Percentiles rank a stretch among this genome's conserved stretches.
phyloP scores from a whole-genome alignment of 768 basidiomycete species.

The Tremella mesenterica region DNA sequence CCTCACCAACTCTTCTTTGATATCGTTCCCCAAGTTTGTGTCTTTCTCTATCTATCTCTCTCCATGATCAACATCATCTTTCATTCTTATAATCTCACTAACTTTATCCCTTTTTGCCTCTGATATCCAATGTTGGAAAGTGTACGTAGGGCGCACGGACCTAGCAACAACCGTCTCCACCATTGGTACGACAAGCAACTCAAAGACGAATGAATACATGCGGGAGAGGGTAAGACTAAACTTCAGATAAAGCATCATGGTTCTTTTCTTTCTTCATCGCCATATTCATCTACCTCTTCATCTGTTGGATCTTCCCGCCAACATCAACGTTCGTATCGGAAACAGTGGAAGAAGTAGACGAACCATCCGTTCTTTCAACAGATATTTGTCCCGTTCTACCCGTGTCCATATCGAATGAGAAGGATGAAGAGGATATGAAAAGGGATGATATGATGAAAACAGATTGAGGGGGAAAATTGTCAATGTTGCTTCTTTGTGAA shows the following conservation, averaged over 20 bases:
- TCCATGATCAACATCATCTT: neutral
- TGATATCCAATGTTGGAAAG: too few relatives aligned
- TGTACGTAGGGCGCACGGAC: too few relatives aligned
- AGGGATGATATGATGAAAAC: too few relatives aligned
- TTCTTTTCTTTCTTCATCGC: slow-evolving; percentile 44
- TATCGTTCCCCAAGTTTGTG: neutral
- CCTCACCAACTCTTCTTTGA: neutral
- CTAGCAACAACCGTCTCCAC: too few relatives aligned
- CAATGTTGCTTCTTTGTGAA: too few relatives aligned
- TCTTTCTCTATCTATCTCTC: too few relatives aligned
- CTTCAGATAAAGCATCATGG: slow-evolving; percentile 23
- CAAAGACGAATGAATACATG: too few relatives aligned
- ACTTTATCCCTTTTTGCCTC: too few relatives aligned
- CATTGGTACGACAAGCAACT: too few relatives aligned
- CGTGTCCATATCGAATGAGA: too few relatives aligned
- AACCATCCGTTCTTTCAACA: slow-evolving; percentile 4
- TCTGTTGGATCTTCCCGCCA: slow-evolving; percentile 47
- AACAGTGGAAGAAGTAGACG: slow-evolving; percentile 31
- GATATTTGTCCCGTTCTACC: too few relatives aligned
- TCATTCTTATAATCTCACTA: neutral
- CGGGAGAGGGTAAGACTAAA: neutral
- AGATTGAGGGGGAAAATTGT: too few relatives aligned
- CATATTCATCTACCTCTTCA: slow-evolving; percentile 41
- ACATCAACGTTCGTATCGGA: slow-evolving; percentile 43
- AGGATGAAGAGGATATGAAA: neutral